Base-by-base conservation (phyloP, 2,329 filamentous ascomycete genomes). In the Phaeosphaeria sp. region DNA sequence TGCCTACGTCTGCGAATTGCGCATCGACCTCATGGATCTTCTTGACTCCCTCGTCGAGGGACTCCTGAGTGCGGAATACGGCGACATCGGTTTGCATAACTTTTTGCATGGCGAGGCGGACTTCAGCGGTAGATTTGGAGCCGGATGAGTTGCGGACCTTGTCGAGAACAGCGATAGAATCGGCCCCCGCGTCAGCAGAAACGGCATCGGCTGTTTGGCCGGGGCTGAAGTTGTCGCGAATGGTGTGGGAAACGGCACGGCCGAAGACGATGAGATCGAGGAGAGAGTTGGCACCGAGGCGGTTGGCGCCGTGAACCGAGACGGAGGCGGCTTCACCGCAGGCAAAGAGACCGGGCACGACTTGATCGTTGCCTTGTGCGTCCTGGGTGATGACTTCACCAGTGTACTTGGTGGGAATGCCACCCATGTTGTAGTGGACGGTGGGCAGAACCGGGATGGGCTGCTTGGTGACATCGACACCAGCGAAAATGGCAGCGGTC, bases 371-470 rank as follows among this genome's bases (percentile, higher is more conserved):
- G 67, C 95, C 95, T 61, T 87, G 79, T 75, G 91, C 89, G 70
- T 97, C 92, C 52, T 96, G 84, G 18, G 92, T 96, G 68, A 99
- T 81, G 60, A 98, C 95, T 82, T 99, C 93, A 79, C 95, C 94
- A 62, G 92, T 97, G 86, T 97, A 98, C 75, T 92, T 92, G 68
- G 95, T 98, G 52, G 94, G 94, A 70, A 99, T 97, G 86, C 95
- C 94, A 81, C 94, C 94, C 95, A 98, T 99, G 87, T 97, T 97
- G 87, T 99, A 99, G 85, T 99, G 93, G 68, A 97, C 94, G 46
- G 94, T 98, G 57, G 94, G 94, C 63, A 98, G 85, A 66, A 98
- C 94, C 61, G 94, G 94, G 70, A 98, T 98, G 66, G 94, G 94
- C 82, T 97, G 91, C 85, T 97, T 97, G 76, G 89, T 90, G 69